These are phyloP conservation scores for Boletus rufocinnamomeus DNA, from an alignment of 768 basidiomycete genomes.

Conservation along the genomic window DNA sequence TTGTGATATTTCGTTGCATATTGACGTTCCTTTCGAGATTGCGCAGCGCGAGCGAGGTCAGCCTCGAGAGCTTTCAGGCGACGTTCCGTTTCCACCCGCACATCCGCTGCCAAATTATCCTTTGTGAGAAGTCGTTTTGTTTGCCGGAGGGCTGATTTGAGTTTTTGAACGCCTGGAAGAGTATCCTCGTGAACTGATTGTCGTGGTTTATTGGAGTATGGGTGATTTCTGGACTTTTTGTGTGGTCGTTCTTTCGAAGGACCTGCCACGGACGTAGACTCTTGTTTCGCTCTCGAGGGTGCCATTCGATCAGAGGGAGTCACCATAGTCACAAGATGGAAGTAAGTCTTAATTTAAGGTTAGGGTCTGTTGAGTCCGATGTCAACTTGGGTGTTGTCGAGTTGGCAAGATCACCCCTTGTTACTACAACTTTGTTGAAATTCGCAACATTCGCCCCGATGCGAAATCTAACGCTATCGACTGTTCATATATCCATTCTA, in stretches of 20 bases:
- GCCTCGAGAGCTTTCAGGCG: conserved; percentile 71
- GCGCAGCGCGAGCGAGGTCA: conserved; percentile 68
- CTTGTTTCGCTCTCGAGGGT: conserved; percentile 18
- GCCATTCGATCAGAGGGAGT: conserved; percentile 14
- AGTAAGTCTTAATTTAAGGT: conserved; percentile 11
- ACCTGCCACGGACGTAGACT: not conserved
- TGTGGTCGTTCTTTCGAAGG: conserved; percentile 18
- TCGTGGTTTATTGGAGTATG: conserved; percentile 17
- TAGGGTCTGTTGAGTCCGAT: conserved; percentile 15
- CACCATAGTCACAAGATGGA: not conserved
- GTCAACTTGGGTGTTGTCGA: no score
- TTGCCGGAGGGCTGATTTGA: conserved; percentile 84
- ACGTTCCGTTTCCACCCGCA: conserved; percentile 80
- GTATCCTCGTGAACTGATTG: conserved; percentile 16
- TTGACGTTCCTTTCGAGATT: conserved; percentile 65
- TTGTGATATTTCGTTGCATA: conserved; percentile 83
- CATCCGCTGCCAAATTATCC: conserved; percentile 84
- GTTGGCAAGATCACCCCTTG: no score
- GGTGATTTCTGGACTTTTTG: conserved; percentile 15
- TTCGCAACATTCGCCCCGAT: conserved; percentile 33
- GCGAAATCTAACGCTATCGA: conserved; percentile 57
- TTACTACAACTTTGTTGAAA: not conserved
- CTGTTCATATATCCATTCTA: conserved; percentile 26
- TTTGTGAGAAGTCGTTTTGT: conserved; percentile 80
- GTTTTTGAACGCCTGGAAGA: conserved; percentile 75